A percentile compares a stretch with the other conserved stretches of the same genome.
phyloP scores from a whole-genome alignment of 2,329 filamentous ascomycete species.

The Penicillium rolfsii region DNA sequence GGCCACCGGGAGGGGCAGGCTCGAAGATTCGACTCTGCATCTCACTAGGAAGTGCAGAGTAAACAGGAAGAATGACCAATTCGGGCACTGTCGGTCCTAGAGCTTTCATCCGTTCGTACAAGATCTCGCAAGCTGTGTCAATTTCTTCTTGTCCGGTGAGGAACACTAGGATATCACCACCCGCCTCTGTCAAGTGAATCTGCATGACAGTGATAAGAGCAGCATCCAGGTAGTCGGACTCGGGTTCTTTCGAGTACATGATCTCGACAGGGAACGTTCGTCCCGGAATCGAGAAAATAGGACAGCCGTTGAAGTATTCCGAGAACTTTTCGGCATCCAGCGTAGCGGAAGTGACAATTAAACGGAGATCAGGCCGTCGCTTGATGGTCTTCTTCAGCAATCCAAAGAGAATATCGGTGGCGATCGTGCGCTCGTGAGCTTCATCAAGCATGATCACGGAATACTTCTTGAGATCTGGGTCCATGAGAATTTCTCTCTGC shows the following conservation, averaged over 20 bases:
- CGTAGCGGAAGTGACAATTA: slow-evolving; percentile 96
- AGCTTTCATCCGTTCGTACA: slow-evolving; percentile 95
- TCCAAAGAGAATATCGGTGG: slow-evolving; percentile 93
- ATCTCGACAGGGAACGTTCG: slow-evolving; percentile 95
- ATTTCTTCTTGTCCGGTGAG: slow-evolving; percentile 98
- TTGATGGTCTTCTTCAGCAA: slow-evolving; percentile 92
- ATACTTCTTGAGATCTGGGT: slow-evolving; percentile 85
- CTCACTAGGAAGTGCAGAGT: slow-evolving; percentile 88
- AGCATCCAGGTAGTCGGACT: slow-evolving; percentile 92
- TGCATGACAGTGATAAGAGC: slow-evolving; percentile 98
- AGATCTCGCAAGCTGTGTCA: slow-evolving; percentile 87
- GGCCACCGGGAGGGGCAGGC: slow-evolving; percentile 78
- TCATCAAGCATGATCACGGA: slow-evolving; percentile 98
- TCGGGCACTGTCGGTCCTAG: slow-evolving; percentile 89
- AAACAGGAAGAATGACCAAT: slow-evolving; percentile 91
- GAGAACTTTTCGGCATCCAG: slow-evolving; percentile 98
- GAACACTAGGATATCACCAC: slow-evolving; percentile 94
- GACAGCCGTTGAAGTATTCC: slow-evolving; percentile 91
- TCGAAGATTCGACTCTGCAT: slow-evolving; percentile 96
- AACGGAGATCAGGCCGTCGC: slow-evolving; percentile 80
- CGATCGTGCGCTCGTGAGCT: slow-evolving; percentile 94
- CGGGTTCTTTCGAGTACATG: slow-evolving; percentile 91
- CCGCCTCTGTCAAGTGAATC: slow-evolving; percentile 89
- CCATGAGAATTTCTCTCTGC: slow-evolving; percentile 89
- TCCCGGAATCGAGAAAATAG: slow-evolving; percentile 95